A percentile compares a stretch with the other conserved stretches of the same genome.
phyloP scores from a whole-genome alignment of 2,329 filamentous ascomycete species.

The Colletotrichum cuscutae region DNA sequence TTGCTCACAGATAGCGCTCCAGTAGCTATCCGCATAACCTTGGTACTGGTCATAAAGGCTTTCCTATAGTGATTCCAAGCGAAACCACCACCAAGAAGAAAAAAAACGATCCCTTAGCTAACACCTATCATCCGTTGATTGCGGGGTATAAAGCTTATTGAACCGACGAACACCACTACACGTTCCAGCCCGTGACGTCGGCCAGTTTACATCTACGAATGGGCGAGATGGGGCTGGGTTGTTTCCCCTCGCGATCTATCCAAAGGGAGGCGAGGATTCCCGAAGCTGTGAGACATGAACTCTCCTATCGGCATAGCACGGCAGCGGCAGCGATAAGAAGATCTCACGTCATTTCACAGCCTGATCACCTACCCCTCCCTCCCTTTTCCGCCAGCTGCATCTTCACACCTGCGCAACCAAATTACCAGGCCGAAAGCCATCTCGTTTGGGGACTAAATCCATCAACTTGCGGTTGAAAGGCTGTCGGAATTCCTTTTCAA shows the following conservation, averaged over 20 bases:
- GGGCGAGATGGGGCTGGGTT: neutral
- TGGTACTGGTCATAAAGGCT: too few relatives aligned
- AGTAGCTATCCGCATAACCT: too few relatives aligned
- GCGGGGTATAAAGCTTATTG: constrained; percentile 1
- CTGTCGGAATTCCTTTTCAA: neutral
- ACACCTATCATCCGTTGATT: neutral
- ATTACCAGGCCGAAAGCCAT: neutral
- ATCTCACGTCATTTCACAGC: constrained; percentile 27
- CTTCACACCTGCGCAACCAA: constrained; percentile 16
- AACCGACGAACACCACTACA: neutral
- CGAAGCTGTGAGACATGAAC: constrained; percentile 17
- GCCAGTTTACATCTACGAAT: neutral
- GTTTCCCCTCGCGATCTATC: neutral
- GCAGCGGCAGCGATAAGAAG: constrained; percentile 25
- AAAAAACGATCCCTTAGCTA: too few relatives aligned
- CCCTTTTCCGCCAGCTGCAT: neutral
- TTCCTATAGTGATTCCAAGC: too few relatives aligned
- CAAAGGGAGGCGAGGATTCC: neutral
- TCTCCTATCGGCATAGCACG: neutral
- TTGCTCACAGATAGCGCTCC: too few relatives aligned
- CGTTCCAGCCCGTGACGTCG: neutral
- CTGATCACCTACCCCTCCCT: constrained; percentile 17
- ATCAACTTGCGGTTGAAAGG: constrained; percentile 20
- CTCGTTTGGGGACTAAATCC: neutral
- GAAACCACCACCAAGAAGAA: too few relatives aligned